phyloP scores from a whole-genome alignment of 768 basidiomycete species.

The Sporobolomyces roseus region DNA sequence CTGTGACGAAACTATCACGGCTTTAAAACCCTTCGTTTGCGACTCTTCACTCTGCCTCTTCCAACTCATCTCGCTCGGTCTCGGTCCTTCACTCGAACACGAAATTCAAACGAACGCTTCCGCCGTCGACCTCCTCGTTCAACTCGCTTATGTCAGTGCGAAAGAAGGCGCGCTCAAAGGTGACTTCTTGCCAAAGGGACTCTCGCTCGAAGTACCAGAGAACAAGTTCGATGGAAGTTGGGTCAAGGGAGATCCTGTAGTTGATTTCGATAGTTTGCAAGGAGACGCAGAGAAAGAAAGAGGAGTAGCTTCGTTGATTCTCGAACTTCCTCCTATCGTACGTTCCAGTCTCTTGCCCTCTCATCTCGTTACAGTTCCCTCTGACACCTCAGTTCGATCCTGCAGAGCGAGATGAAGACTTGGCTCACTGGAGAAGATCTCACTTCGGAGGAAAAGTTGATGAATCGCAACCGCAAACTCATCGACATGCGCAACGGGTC shows the following conservation, averaged over 20 bases:
- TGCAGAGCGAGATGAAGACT: conserved; percentile 53
- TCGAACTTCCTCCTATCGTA: conserved; percentile 45
- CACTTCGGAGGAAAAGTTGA: conserved; percentile 53
- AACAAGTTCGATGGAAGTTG: conserved; percentile 1
- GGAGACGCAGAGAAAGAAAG: background rate
- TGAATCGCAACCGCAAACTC: conserved; percentile 59
- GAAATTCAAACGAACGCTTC: conserved; percentile 64
- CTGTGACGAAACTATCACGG: conserved; percentile 51
- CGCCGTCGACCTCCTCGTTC: conserved; percentile 66
- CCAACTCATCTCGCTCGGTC: conserved; percentile 64
- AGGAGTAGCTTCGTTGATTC: conserved; percentile 29
- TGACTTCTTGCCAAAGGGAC: conserved; percentile 60
- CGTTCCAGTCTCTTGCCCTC: conserved; percentile 47
- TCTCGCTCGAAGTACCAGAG: conserved; percentile 56
- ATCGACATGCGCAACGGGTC: conserved; percentile 56
- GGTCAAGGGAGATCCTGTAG: conserved; percentile 4
- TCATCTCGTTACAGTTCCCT: conserved; percentile 47
- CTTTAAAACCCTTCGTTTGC: conserved; percentile 72
- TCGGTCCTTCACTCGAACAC: conserved; percentile 69
- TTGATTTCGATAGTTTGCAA: conserved; percentile 23
- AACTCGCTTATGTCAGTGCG: conserved; percentile 60
- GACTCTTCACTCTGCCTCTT: conserved; percentile 63
- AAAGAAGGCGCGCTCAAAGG: conserved; percentile 59
- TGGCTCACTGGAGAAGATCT: conserved; percentile 51
- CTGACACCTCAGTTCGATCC: conserved; percentile 50